Evolutionary conservation across 257 asterid species (phyloP).

Genomic region (Scutellaria galericulata): DNA sequence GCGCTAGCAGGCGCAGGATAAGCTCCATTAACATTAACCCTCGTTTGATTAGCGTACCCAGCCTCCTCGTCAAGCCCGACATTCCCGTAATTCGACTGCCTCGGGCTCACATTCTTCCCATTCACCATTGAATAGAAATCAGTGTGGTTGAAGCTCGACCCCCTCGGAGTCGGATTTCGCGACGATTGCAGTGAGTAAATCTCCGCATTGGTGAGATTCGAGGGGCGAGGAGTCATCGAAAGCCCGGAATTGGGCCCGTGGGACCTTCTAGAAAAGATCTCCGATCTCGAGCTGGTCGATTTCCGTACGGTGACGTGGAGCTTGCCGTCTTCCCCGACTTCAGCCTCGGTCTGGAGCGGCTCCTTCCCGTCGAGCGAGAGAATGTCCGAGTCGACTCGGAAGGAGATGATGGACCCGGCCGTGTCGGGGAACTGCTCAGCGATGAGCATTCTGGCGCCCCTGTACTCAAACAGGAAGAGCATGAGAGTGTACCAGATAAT

Average conservation of each 20-base stretch:
- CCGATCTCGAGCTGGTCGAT: conserved; percentile 64
- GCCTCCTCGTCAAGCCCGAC: conserved; percentile 57
- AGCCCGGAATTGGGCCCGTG: conserved; percentile 50
- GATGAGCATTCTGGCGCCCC: conserved; percentile 68
- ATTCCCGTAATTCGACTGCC: conserved; percentile 59
- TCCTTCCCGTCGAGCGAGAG: conserved; percentile 64
- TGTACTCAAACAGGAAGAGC: conserved; percentile 67
- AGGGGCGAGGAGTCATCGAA: conserved; percentile 60
- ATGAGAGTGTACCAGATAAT: conserved; percentile 76
- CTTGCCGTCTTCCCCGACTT: conserved; percentile 71
- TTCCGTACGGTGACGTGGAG: conserved; percentile 68
- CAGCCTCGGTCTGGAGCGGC: conserved; percentile 66
- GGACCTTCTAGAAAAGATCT: conserved; percentile 54
- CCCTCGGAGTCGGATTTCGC: conserved; percentile 68
- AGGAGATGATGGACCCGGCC: conserved; percentile 59
- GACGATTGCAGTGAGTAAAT: conserved; percentile 76
- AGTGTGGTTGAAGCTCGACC: conserved; percentile 58
- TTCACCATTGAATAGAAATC: conserved; percentile 67
- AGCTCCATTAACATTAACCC: conserved; percentile 61
- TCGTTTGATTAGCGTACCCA: conserved; percentile 50
- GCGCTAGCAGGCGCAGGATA: conserved; percentile 80
- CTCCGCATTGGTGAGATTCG: conserved; percentile 70
- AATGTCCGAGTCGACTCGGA: conserved; percentile 67
- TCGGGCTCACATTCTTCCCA: conserved; percentile 53
- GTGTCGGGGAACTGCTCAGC: conserved; percentile 78